A percentile compares a stretch with the other conserved stretches of the same genome.
These are phyloP conservation scores for Chytriomyces sp. DNA, from an alignment of 192 early-diverging fungal genomes.

Conservation along the genomic window DNA sequence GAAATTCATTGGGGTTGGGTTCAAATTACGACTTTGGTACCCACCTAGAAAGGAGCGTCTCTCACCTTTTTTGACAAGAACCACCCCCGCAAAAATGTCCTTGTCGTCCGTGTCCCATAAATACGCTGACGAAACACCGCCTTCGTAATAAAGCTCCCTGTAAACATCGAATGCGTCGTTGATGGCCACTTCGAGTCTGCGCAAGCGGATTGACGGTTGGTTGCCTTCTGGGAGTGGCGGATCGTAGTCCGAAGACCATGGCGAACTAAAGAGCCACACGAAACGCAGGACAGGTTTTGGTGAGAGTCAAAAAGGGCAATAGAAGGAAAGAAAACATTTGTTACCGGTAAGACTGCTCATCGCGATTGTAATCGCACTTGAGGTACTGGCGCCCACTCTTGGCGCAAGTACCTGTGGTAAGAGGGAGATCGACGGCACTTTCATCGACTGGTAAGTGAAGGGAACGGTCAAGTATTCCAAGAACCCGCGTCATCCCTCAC, in stretches of 20 bases:
- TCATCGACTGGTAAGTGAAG: not conserved
- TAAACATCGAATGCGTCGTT: constrained; percentile 98
- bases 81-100: constrained; percentile 84
- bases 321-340: not conserved
- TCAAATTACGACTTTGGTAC: too few species aligned
- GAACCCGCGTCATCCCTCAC: not conserved
- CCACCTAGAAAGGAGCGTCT: not conserved
- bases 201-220: constrained; percentile 76
- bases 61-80: constrained; percentile 95
- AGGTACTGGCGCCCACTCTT: constrained; percentile 82
- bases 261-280: constrained; percentile 66
- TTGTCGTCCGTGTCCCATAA: constrained; percentile 88
- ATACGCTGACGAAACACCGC: constrained; percentile 96
- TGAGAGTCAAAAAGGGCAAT: constrained; percentile 3
- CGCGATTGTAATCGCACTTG: constrained; percentile 95
- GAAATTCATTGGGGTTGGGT: not conserved
- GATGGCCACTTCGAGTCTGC: constrained; percentile 86
- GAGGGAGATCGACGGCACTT: constrained; percentile 89
- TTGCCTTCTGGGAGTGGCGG: constrained; percentile 80
- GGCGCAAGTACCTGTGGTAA: constrained; percentile 74
- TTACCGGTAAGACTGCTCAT: constrained; percentile 89
- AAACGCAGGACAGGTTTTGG: not conserved
- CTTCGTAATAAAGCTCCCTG: constrained; percentile 92
- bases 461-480: not conserved
- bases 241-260: constrained; percentile 97